Conservation (phyloP, 202 grass and related monocot species). For the Elaeis oleifera region DNA sequence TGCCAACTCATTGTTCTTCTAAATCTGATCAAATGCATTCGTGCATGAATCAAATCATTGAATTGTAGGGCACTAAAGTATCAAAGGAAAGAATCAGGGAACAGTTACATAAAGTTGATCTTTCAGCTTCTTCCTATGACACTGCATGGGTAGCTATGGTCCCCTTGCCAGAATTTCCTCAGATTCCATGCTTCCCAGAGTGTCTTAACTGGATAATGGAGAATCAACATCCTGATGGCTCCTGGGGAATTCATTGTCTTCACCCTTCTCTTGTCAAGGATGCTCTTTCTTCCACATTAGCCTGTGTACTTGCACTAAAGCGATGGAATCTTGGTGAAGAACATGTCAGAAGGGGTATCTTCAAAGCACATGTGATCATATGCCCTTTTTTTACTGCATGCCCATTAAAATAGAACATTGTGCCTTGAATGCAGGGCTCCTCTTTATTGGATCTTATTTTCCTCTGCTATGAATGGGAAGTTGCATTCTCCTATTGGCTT, state of each 20-base stretch:
- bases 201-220: slow-evolving; percentile 70
- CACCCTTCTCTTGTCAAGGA: slow-evolving; percentile 31
- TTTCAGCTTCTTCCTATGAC: slow-evolving; percentile 46
- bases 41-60: neutral
- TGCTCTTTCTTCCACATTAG: slow-evolving; percentile 56
- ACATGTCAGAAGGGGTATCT: slow-evolving; percentile 51
- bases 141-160: slow-evolving; percentile 93
- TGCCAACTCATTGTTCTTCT: too few relatives aligned
- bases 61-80: slow-evolving; percentile 23
- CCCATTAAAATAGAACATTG: neutral
- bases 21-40: neutral
- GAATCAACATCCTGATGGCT: slow-evolving; percentile 60
- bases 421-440: slow-evolving; percentile 28
- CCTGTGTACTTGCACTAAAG: slow-evolving; percentile 67
- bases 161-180: slow-evolving; percentile 32
- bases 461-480: slow-evolving; percentile 36
- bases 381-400: neutral
- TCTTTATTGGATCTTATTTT: slow-evolving; percentile 56
- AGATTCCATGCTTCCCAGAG: slow-evolving; percentile 45
- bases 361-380: neutral
- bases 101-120: slow-evolving; percentile 28
- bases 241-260: slow-evolving; percentile 38
- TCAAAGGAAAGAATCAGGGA: slow-evolving; percentile 41
- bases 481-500: slow-evolving; percentile 56
- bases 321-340: slow-evolving; percentile 59